Base-by-base conservation (phyloP, 345 rosid genomes). In the Anacardium occidentale region DNA sequence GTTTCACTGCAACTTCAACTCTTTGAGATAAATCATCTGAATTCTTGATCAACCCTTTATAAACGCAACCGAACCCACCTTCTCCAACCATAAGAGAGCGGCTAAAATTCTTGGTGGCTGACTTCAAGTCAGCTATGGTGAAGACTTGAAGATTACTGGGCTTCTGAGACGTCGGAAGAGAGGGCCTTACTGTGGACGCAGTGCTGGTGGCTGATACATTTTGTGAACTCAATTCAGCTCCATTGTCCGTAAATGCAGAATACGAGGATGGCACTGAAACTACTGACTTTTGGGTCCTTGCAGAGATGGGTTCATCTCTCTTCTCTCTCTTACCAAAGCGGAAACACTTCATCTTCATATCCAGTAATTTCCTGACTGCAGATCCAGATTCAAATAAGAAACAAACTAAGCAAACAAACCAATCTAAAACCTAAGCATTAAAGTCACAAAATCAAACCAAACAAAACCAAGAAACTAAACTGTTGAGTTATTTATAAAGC, bases 21-120 rank as follows among this genome's bases (percentile, higher is more conserved):
- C 80, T 95, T 42, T 44, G 75, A 6, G 85, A 69, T 3, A 92
- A 76, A 25, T 92, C 94, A 63, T 87, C 90, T 0, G 72, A 64
- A 67, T 37, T 54, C 84, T 83, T 90, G 54, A 90, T 79, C 14
- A 72, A 66, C 20, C 98, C 97, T 63, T 52, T 88, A 67, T 71
- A 94, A 73, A 94, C 98, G 76, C 91, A 86, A 65, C 98, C 98
- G 58, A 94, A 94, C 61, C 98, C 98, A 7, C 98, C 98, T 81
- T 94, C 98, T 72, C 98, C 98, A 32, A 92, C 58, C 95, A 94
- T 81, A 64, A 82, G 82, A 18, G 95, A 88, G 25, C 90, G 89
- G 84, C 91, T 88, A 64, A 94, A 94, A 78, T 92, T 94, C 85
- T 83, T 92, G 58, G 98, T 92, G 32, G 89, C 95, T 34, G 88